phyloP scores from a whole-genome alignment of 148 eudicot genomes.

The Rhododendron henanense region DNA sequence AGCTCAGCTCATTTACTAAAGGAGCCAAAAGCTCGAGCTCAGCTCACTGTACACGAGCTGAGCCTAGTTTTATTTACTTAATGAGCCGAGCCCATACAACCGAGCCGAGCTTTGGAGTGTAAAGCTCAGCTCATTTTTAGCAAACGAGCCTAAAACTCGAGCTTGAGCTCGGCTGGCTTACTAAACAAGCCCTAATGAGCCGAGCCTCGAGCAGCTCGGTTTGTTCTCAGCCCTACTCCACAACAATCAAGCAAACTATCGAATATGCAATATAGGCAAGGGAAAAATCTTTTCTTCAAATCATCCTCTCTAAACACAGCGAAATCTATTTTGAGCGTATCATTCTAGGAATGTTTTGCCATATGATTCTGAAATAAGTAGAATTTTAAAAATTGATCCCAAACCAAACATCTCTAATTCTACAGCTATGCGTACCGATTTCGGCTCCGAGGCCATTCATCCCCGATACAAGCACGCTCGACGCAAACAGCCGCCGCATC shows the following conservation, averaged over 20 bases:
- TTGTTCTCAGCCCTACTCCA: background rate
- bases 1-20: background rate
- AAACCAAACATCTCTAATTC: background rate
- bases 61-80: too few relatives aligned
- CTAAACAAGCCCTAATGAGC: too few relatives aligned
- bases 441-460: conserved; percentile 85
- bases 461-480: conserved; percentile 67
- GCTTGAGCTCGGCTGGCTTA: too few relatives aligned
- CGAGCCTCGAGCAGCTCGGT: too few relatives aligned
- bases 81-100: background rate
- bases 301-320: background rate
- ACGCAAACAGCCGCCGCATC: conserved; percentile 72
- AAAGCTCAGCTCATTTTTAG: too few relatives aligned
- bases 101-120: background rate
- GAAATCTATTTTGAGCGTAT: too few relatives aligned
- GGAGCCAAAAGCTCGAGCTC: background rate
- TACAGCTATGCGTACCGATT: conserved; percentile 43
- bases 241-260: background rate
- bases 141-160: too few relatives aligned
- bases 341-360: too few relatives aligned
- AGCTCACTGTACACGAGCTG: background rate
- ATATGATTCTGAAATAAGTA: too few relatives aligned
- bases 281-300: background rate
- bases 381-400: background rate
- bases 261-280: background rate